These are phyloP conservation scores for Lipomyces lipofer DNA, from an alignment of 805 yeast species.

Conservation along the genomic window DNA sequence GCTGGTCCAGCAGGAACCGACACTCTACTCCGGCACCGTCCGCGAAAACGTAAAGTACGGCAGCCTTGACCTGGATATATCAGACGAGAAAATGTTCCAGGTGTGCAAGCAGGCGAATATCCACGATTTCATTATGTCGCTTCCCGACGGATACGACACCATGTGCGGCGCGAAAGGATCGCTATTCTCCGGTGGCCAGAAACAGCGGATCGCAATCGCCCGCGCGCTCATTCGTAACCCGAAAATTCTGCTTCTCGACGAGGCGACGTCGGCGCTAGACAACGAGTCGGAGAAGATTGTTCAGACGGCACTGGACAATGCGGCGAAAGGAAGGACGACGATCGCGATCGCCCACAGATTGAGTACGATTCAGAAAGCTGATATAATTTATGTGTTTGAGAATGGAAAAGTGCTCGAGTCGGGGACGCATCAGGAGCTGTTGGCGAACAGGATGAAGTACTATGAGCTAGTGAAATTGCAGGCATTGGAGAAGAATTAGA, in stretches of 20 bases:
- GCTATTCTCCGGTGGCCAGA: constrained; percentile 62
- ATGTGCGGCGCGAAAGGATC: constrained; percentile 53
- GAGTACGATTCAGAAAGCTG: constrained; percentile 57
- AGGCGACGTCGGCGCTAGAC: constrained; percentile 57
- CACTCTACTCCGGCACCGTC: constrained; percentile 73
- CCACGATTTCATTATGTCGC: constrained; percentile 48
- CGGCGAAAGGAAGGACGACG: constrained; percentile 64
- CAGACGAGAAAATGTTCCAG: constrained; percentile 42
- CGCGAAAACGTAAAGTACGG: constrained; percentile 65
- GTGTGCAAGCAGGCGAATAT: constrained; percentile 58
- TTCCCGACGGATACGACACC: constrained; percentile 56
- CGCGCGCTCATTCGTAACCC: constrained; percentile 62
- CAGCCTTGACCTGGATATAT: constrained; percentile 39
- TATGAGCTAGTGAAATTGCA: constrained; percentile 45
- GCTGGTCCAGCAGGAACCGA: constrained; percentile 59
- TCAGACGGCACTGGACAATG: constrained; percentile 59
- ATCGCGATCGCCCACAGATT: constrained; percentile 76
- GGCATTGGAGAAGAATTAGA: constrained; percentile 45
- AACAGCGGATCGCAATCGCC: constrained; percentile 65
- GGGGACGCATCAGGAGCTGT: constrained; percentile 49
- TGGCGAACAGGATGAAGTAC: constrained; percentile 42
- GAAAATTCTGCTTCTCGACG: constrained; percentile 57
- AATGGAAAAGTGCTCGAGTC: constrained; percentile 57
- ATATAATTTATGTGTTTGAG: constrained; percentile 53
- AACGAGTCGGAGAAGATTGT: constrained; percentile 65